A percentile compares a stretch with the other conserved stretches of the same genome.
Conservation (phyloP, 345 rosid species). For the Salix suchowensis region DNA sequence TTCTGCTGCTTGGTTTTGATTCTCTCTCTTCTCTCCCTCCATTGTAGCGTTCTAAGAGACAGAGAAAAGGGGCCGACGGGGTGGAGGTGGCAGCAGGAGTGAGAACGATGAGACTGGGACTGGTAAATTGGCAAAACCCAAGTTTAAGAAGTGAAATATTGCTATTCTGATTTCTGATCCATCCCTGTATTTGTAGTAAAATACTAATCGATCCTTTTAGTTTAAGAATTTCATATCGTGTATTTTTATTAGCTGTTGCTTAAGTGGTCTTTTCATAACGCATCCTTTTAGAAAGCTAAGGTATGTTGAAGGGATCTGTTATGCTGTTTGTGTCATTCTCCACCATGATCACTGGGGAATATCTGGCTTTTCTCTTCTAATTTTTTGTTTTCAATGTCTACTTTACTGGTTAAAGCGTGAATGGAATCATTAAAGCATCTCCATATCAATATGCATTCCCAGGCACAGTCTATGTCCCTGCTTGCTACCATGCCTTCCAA, state of each 20-base stretch:
- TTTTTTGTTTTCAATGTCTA: background rate
- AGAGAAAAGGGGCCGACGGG: background rate
- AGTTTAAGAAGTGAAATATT: background rate
- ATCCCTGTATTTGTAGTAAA: background rate
- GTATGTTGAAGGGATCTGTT: conserved; percentile 22
- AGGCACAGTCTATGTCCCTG: background rate
- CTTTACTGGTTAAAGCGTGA: background rate
- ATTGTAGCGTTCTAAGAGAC: background rate
- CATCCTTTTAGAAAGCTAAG: conserved; percentile 46
- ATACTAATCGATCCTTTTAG: background rate
- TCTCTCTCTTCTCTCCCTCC: background rate
- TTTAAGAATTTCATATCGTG: background rate
- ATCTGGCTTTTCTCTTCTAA: background rate
- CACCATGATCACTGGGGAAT: background rate
- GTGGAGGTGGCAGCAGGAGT: background rate
- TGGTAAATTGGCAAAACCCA: background rate
- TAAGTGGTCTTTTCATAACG: too few relatives aligned
- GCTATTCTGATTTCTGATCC: background rate
- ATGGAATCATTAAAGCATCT: background rate
- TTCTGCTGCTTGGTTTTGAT: background rate
- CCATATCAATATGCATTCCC: background rate
- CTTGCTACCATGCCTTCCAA: background rate
- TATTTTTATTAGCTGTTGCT: too few relatives aligned
- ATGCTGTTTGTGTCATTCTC: background rate
- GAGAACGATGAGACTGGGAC: background rate